Base-by-base conservation (phyloP, 352 stramenopile genomes). In the Globisporangium paddicum region DNA sequence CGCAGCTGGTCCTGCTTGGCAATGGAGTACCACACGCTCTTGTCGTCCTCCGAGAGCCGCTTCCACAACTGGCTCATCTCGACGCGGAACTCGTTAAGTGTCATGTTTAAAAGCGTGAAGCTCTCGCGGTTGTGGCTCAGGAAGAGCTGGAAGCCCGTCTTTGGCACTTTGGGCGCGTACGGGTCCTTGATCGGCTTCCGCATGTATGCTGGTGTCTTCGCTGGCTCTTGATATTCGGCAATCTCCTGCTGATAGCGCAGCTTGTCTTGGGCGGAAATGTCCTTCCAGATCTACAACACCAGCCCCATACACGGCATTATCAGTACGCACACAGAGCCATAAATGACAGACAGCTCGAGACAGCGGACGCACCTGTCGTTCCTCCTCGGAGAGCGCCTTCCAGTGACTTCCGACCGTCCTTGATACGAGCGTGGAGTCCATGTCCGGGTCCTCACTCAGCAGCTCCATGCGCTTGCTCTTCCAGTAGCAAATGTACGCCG, bases 401-500 rank as follows among this genome's bases (percentile, higher is more conserved):
- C 78, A 88, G 10, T 74, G 69, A 23, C 65, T 56, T 2, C 73
- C 78, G 28, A 88, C 72, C 55, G 82, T 70, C 18, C 67, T 76
- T 25, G 78, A 86, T 2, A 88, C 74, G 2, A 73, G 58, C 5
- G 66, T 59, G 6, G 71, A 65, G 25, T 69, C 50, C 49, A 88
- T 67, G 2, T 67, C 56, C 14, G 78, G 75, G 35, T 77, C 70
- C 13, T 68, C 61, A 45, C 57, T 63, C 26, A 88, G 41, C n/a
- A 88, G 65, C 18, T 76, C 62, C 21, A 55, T 61, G 4, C 78
- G 67, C 34, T 61, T 69, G 35, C 67, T 71, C 52, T 79, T 82
- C 73, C 73, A 88, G 53, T 83, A 88, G 60, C 70, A 88, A 49
- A 80, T 86, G 48, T 88, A 88, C 3, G 78, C 73, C 16, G 78